phyloP scores from a whole-genome alignment of 768 basidiomycete species.

The Hygrophoropsis aurantiaca region DNA sequence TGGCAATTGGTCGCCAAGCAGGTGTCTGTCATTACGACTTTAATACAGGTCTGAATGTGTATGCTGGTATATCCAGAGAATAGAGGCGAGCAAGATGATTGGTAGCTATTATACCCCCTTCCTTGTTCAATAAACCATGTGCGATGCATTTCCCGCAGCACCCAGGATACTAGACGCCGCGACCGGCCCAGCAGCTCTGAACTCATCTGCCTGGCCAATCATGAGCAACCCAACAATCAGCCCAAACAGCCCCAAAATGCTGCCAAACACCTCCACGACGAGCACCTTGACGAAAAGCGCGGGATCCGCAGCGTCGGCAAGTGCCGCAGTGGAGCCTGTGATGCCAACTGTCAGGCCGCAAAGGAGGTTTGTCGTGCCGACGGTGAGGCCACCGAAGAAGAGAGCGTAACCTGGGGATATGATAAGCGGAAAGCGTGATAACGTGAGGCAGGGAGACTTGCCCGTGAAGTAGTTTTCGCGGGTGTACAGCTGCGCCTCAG shows the following conservation, averaged over 20 bases:
- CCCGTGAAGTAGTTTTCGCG: slow-evolving; percentile 92
- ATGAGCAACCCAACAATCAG: slow-evolving; percentile 88
- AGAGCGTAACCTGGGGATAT: slow-evolving; percentile 71
- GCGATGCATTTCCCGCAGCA: too few species aligned
- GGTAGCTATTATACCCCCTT: too few species aligned
- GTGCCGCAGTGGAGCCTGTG: slow-evolving; percentile 92
- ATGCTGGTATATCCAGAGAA: too few species aligned
- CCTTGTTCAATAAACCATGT: too few species aligned
- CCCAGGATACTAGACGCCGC: too few species aligned
- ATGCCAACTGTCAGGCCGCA: slow-evolving; percentile 95
- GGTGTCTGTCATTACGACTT: too few species aligned
- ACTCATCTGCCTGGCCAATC: slow-evolving; percentile 64
- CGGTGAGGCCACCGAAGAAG: slow-evolving; percentile 96
- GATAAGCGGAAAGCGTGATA: not conserved
- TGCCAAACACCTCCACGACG: slow-evolving; percentile 92
- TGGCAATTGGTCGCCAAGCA: too few species aligned
- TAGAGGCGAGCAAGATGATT: too few species aligned
- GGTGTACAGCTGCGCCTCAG: slow-evolving; percentile 74
- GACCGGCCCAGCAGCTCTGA: slow-evolving; percentile 41
- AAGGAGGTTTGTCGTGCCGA: slow-evolving; percentile 90
- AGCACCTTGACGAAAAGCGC: slow-evolving; percentile 94
- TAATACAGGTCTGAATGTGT: too few species aligned
- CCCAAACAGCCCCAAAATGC: slow-evolving; percentile 90
- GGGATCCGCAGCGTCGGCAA: slow-evolving; percentile 95
- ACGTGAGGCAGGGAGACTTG: slow-evolving; percentile 20